Conservation (phyloP, 768 basidiomycete genomes). For the Lentinula detonsa region DNA sequence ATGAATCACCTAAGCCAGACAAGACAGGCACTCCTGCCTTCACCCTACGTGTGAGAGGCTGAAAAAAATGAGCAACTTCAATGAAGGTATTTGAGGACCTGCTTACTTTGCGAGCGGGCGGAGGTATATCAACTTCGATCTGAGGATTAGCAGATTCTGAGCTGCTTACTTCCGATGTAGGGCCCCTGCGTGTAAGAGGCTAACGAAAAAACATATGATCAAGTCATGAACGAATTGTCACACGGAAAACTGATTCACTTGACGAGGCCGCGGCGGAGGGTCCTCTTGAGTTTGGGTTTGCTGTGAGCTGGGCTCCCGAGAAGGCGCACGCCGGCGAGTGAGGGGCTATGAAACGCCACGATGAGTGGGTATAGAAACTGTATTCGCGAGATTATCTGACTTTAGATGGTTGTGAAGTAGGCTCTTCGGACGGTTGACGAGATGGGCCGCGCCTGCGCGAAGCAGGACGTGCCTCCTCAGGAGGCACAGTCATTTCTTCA, state of each 20-base stretch:
- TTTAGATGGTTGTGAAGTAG: conserved; percentile 11
- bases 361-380: neutral
- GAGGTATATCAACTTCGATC: conserved; percentile 3
- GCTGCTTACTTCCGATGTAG: neutral
- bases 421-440: conserved; percentile 34
- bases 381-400: neutral
- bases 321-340: neutral
- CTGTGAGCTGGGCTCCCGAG: neutral
- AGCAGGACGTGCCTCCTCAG: conserved; percentile 7
- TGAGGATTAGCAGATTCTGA: neutral
- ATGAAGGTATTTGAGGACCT: neutral
- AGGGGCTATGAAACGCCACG: neutral
- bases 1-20: conserved; percentile 40
- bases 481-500: conserved; percentile 41
- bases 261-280: neutral
- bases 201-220: neutral
- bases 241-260: neutral
- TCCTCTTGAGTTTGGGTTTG: neutral
- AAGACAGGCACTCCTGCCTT: conserved; percentile 29
- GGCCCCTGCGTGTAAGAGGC: neutral
- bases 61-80: neutral
- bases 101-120: conserved; percentile 26
- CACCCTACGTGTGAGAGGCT: conserved; percentile 41
- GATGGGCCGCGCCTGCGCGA: conserved; percentile 15
- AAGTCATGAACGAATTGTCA: no score